Conservation (phyloP, 805 yeast genomes). For the Priceomyces medius region DNA sequence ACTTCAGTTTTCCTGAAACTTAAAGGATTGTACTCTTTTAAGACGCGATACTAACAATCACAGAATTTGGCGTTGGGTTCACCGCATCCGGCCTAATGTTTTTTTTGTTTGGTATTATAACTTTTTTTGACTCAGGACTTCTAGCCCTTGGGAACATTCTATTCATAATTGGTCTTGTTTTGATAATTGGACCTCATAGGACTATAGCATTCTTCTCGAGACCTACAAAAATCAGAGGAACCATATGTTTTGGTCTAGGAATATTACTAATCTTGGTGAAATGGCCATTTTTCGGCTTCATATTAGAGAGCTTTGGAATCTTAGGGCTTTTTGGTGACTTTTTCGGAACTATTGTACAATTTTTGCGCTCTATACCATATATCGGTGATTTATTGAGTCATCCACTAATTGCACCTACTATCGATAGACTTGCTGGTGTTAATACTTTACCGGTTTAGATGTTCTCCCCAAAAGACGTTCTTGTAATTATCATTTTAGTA, state of each 20-base stretch:
- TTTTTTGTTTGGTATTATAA: slow-evolving; percentile 76
- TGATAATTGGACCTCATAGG: slow-evolving; percentile 86
- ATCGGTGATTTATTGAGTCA: slow-evolving; percentile 82
- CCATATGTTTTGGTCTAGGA: slow-evolving; percentile 76
- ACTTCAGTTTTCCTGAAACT: neutral
- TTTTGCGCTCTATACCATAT: slow-evolving; percentile 81
- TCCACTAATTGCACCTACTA: slow-evolving; percentile 76
- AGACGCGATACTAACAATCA: slow-evolving; percentile 17
- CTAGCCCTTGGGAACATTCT: slow-evolving; percentile 86
- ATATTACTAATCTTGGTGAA: slow-evolving; percentile 71
- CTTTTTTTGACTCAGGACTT: slow-evolving; percentile 85
- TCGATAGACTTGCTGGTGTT: slow-evolving; percentile 43
- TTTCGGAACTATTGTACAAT: slow-evolving; percentile 83
- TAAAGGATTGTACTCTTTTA: neutral
- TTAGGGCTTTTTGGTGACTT: slow-evolving; percentile 90
- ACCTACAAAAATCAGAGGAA: slow-evolving; percentile 83
- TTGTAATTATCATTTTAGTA: slow-evolving; percentile 1
- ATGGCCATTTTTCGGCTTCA: slow-evolving; percentile 80
- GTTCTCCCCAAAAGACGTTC: neutral
- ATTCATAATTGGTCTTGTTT: slow-evolving; percentile 75
- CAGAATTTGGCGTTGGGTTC: slow-evolving; percentile 90
- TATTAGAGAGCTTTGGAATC: slow-evolving; percentile 85
- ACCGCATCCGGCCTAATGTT: slow-evolving; percentile 81
- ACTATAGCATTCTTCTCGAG: slow-evolving; percentile 81
- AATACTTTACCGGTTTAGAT: slow-evolving; percentile 39